Evolutionary conservation across 805 yeast genomes (phyloP), one percentile per base, ranked within the genome.

Genomic region (Maudiozyma saulgeensis): DNA sequence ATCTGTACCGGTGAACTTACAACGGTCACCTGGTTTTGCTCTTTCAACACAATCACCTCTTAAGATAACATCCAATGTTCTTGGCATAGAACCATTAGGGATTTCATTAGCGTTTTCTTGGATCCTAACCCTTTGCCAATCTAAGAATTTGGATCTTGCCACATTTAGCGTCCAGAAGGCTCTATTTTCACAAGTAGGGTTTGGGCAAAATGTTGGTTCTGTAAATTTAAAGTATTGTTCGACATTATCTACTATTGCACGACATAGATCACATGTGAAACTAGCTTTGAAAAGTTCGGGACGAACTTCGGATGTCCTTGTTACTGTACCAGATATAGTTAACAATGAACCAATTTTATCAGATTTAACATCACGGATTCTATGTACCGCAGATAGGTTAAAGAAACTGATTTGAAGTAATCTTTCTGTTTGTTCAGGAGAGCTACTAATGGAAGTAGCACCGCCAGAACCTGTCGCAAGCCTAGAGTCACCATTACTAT

Each of bases 1-100:
- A 63, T 89, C 93, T 0, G 96, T 84, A 43, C 99, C 99, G 0
- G 96, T 87, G 66, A 93, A 89, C 56, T 81, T 80, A 69, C 96
- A 87, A 64, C 87, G 85, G 68, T 91, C 98, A 56, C 99, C 99
- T 1, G 99, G 97, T 67, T 91, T 93, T 2, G 97, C 97, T 56
- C 89, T 76, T 63, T 91, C 99, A 8, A 93, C 98, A 48, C 88
- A 76, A 57, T 91, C 97, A 46, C 98, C 98, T 59, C 99, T 76
- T 51, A 91, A 69, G 46, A 91, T 85, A 23, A 91, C 91, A 65
- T 91, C 99, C 60, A 91, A 68, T 1, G 96, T 91, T 66, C 99
- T 80, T 25, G 99, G 99, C 99, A 91, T 91, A 3, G 97, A 89
- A 28, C 99, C 99, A 0, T 96, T 88, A 26, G 99, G 99, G 50